phyloP scores from a whole-genome alignment of 2,329 filamentous ascomycete species.

The Penicillium sp. region DNA sequence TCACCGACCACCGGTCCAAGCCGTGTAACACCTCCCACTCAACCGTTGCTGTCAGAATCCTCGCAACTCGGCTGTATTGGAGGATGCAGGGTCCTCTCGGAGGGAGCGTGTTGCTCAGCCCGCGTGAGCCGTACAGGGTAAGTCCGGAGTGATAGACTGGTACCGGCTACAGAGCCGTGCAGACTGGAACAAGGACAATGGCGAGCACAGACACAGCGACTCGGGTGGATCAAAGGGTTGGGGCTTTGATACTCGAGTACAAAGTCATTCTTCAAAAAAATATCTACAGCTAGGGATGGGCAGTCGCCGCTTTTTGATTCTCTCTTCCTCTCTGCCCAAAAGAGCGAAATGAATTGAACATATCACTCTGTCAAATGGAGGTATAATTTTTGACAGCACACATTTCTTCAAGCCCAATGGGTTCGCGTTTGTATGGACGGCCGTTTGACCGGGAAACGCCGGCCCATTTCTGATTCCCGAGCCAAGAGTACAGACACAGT shows the following conservation, averaged over 20 bases:
- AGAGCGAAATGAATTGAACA: background rate
- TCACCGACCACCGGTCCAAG: conserved; percentile 11
- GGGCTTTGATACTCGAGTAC: background rate
- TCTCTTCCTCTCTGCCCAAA: background rate
- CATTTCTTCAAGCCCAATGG: conserved; percentile 4
- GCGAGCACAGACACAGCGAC: background rate
- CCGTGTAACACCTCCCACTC: conserved; percentile 20
- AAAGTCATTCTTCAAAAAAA: background rate
- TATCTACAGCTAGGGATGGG: background rate
- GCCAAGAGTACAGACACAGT: background rate
- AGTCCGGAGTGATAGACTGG: background rate
- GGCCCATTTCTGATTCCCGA: conserved; percentile 12
- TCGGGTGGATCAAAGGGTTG: background rate
- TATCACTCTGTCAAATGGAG: background rate
- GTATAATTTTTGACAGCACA: background rate
- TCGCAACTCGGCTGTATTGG: conserved; percentile 16
- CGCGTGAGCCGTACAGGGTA: conserved; percentile 11
- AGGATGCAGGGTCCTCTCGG: conserved; percentile 15
- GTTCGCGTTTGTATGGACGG: conserved; percentile 19
- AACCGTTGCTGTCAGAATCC: conserved; percentile 3
- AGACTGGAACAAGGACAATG: background rate
- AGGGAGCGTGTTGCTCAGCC: conserved; percentile 7
- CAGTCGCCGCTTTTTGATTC: background rate
- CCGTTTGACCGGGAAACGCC: conserved; percentile 26
- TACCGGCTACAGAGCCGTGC: background rate